Conservation (phyloP, 768 basidiomycete species). For the Saitozyma sp. region DNA sequence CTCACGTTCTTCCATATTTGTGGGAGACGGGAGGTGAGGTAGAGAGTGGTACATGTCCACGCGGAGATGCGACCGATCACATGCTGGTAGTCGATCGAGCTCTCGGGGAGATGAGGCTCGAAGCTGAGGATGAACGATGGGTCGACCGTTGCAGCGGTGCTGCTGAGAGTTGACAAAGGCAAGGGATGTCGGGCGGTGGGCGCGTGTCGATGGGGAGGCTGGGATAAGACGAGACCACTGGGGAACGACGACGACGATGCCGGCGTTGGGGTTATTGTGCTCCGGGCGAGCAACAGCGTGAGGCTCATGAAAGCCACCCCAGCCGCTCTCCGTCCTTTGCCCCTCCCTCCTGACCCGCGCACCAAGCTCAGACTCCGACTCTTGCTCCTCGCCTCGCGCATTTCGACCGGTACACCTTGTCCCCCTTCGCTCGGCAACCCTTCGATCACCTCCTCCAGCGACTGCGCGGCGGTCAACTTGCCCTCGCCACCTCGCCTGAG, state of each 20-base stretch:
- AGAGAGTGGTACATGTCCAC: slow-evolving; percentile 90
- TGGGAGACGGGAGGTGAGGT: slow-evolving; percentile 88
- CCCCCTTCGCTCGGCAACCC: slow-evolving; percentile 23
- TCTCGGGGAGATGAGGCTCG: no score
- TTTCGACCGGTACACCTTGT: slow-evolving; percentile 14
- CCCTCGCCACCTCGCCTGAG: slow-evolving; percentile 10
- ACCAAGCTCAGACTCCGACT: slow-evolving; percentile 45
- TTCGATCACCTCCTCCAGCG: slow-evolving; percentile 16
- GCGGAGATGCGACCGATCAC: slow-evolving; percentile 86
- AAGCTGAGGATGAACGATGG: no score
- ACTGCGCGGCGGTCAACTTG: slow-evolving; percentile 1
- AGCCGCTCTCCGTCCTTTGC: slow-evolving; percentile 63
- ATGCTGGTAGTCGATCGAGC: slow-evolving; percentile 55
- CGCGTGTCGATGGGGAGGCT: no score
- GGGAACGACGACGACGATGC: no score
- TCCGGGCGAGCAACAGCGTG: slow-evolving; percentile 67
- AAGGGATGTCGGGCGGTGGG: no score
- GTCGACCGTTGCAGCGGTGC: no score
- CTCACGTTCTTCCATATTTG: slow-evolving; percentile 99
- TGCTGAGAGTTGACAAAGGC: no score
- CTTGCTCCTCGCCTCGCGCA: slow-evolving; percentile 29
- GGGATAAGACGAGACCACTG: no score
- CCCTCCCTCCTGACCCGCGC: slow-evolving; percentile 54
- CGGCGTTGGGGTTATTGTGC: no score
- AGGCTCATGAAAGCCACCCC: slow-evolving; percentile 78